Conservation (phyloP, 176 grass and related monocot species). For the Aegilops bicornis region DNA sequence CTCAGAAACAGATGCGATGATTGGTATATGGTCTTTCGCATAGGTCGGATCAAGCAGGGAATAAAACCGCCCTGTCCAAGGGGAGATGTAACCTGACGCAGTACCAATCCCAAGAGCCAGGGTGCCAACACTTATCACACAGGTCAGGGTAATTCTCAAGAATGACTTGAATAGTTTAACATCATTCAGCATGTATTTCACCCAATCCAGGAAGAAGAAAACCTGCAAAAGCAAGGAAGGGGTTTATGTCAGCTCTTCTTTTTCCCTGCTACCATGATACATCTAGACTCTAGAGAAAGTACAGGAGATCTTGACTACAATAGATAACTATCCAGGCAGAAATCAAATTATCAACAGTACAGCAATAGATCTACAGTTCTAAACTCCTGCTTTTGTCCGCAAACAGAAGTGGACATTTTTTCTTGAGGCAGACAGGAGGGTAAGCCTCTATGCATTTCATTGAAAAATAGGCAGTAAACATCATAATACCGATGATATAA, state of each 20-base stretch:
- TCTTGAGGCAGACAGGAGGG: background rate
- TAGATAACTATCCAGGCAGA: background rate
- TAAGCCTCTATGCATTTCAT: background rate
- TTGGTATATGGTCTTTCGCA: constrained; percentile 98
- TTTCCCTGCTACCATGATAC: background rate
- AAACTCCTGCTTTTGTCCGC: background rate
- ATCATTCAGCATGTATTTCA: constrained; percentile 94
- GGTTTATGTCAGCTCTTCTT: constrained; percentile 23
- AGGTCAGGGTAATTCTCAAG: constrained; percentile 83
- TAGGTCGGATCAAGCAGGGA: constrained; percentile 99
- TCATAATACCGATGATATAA: background rate
- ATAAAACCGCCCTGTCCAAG: constrained; percentile 97
- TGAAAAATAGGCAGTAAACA: background rate
- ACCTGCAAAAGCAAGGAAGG: constrained; percentile 57
- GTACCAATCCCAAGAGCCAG: constrained; percentile 93
- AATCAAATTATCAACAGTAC: background rate
- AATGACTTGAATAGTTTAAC: constrained; percentile 80
- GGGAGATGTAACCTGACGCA: constrained; percentile 96
- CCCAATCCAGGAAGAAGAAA: constrained; percentile 85
- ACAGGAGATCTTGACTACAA: constrained; percentile 11
- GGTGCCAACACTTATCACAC: constrained; percentile 64
- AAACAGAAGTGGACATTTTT: background rate
- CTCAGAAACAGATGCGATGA: constrained; percentile 97
- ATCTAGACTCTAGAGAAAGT: background rate
- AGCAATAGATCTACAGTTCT: background rate